Percentiles rank a stretch among this genome's conserved stretches.
Evolutionary conservation across 1,139 yeast genomes (phyloP).

Genomic region (Candida buenavistaensis): DNA sequence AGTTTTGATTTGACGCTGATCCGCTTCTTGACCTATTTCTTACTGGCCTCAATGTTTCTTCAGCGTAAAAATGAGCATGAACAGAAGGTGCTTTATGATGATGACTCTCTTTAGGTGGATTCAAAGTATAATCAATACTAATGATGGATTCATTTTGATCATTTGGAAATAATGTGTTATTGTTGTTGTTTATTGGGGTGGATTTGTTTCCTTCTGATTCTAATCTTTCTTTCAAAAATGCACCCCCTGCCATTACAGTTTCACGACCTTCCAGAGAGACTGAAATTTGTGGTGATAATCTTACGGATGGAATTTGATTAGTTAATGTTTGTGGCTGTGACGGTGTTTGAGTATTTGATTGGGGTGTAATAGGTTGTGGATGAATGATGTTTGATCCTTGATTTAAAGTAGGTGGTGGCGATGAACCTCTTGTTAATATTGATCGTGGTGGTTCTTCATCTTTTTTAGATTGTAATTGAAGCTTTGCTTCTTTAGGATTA

Average conservation of each 20-base stretch:
- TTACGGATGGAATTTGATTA: slow-evolving; percentile 1
- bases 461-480: slow-evolving; percentile 11
- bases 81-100: slow-evolving; percentile 63
- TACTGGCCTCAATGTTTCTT: slow-evolving; percentile 62
- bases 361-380: slow-evolving; percentile 2
- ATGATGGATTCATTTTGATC: slow-evolving; percentile 20
- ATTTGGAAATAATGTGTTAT: slow-evolving; percentile 11
- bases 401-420: slow-evolving; percentile 67
- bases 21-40: slow-evolving; percentile 42
- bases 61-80: slow-evolving; percentile 81
- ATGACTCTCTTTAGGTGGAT: slow-evolving; percentile 31
- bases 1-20: slow-evolving; percentile 18
- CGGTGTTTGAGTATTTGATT: slow-evolving; percentile 3
- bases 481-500: slow-evolving; percentile 10
- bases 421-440: slow-evolving; percentile 61
- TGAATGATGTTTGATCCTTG: neutral
- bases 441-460: slow-evolving; percentile 36
- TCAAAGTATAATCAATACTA: slow-evolving; percentile 28
- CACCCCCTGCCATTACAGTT: slow-evolving; percentile 54
- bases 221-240: slow-evolving; percentile 32
- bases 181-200: neutral
- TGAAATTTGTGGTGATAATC: slow-evolving; percentile 6
- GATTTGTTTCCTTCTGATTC: slow-evolving; percentile 1
- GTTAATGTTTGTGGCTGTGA: slow-evolving; percentile 8
- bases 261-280: slow-evolving; percentile 23